Percentiles rank a stretch among this genome's conserved stretches.
Evolutionary conservation across 768 basidiomycete species (phyloP).

Genomic region (Lentinula sp.): DNA sequence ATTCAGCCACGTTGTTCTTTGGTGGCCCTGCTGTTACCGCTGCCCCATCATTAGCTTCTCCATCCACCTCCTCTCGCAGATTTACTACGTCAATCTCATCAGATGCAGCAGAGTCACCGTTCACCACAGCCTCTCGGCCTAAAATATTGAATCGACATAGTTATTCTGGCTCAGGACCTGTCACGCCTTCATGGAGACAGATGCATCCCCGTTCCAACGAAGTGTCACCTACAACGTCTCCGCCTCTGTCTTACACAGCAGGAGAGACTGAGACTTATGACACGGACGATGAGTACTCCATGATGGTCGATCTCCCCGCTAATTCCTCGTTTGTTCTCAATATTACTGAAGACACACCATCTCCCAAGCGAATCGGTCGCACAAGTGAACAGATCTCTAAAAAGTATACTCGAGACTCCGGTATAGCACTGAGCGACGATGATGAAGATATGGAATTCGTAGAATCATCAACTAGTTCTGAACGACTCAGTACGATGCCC

Average conservation of each 20-base stretch:
- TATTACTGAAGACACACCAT: conserved; percentile 52
- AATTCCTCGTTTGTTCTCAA: conserved; percentile 54
- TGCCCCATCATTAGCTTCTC: conserved; percentile 11
- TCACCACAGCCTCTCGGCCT: conserved; percentile 19
- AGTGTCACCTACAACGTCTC: conserved; percentile 50
- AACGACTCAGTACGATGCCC: conserved; percentile 36
- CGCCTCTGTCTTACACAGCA: conserved; percentile 20
- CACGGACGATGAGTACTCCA: conserved; percentile 44
- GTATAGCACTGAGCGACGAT: conserved; percentile 58
- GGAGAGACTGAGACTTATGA: conserved; percentile 22
- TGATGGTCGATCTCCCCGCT: conserved; percentile 44
- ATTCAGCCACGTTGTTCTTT: conserved; percentile 65
- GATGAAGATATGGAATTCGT: conserved; percentile 28
- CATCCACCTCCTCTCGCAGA: conserved; percentile 19
- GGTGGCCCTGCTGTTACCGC: conserved; percentile 41
- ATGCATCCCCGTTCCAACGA: conserved; percentile 31
- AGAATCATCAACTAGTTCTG: conserved; percentile 16
- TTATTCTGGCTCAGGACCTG: conserved; percentile 47
- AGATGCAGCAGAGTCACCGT: conserved; percentile 4
- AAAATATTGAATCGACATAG: conserved; percentile 51
- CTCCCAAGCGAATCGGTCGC: conserved; percentile 28
- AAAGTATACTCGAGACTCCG: conserved; percentile 73
- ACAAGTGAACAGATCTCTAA: conserved; percentile 36
- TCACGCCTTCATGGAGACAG: conserved; percentile 30
- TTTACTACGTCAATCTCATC: conserved; percentile 22